Evolutionary conservation across 1,284 basidiomycete genomes (phyloP), one percentile per base, ranked within the genome.

Genomic region (Boletus semigastroideus): DNA sequence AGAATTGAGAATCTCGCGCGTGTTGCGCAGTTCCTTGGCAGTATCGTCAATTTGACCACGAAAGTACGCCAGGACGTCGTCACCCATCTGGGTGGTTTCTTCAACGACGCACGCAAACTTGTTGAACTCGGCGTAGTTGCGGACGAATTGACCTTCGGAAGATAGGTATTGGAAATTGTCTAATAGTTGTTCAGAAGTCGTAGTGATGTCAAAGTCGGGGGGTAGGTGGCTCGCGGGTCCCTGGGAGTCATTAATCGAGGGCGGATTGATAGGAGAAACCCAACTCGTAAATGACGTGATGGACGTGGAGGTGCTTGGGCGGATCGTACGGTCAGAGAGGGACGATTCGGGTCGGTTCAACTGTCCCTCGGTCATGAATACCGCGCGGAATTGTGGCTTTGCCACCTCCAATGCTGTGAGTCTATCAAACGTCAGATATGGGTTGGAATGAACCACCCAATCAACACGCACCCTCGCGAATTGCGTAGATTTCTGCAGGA

Each of bases 341-440:
- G 79, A 75, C 6, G 83, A 85, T 27, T 67, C 68, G 17, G 80
- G 74, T 13, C 83, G 77, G 25, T 71, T 58, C 16, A 64, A 64
- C 42, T 78, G 78, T 10, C 72, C 67, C 16, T 79, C 76, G 25
- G 71, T 62, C 40, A 78, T 80, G 63, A 89, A 88, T 1, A 78
- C 80, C 17, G 61, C 60, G 28, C 79, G 77, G 53, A 85, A 84
- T 56, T 85, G 79, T 6, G 82, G 78, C 63, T 79, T 81, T 20
- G 79, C 80, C 12, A 89, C 80, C 50, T 89, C 83, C 38, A 81
- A 60, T 14, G 87, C 77, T n/a, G 84, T 87, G 38, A 87, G 68
- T 34, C 87, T 88, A 30, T 28, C 42, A 19, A 59, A 43, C 46
- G 11, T 53, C 36, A 52, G 44, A 49, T 14, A 19, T 10, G 25